Evolutionary conservation across 2,329 filamentous ascomycete genomes (phyloP), one percentile per base, ranked within the genome.

Genomic region (Colletotrichum tropicicola): DNA sequence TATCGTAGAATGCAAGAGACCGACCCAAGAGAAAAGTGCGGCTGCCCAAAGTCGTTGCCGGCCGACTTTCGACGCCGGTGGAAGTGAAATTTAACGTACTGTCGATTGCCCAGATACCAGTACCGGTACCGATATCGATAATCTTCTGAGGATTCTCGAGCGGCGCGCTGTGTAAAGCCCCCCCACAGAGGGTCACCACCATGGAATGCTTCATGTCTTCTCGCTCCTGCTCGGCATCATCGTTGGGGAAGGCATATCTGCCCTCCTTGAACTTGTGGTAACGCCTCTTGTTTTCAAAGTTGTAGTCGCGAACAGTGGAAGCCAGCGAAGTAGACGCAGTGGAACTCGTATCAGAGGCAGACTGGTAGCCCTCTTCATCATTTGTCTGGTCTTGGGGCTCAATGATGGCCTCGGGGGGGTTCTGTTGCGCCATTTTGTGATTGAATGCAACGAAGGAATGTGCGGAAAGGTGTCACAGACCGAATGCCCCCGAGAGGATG

Each of bases 21-120:
- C n/a, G n/a, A n/a, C n/a, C n/a, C n/a, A n/a, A n/a, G n/a, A n/a
- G n/a, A n/a, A n/a, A n/a, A n/a, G n/a, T n/a, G n/a, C n/a, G n/a
- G n/a, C n/a, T n/a, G n/a, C n/a, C n/a, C n/a, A n/a, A n/a, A n/a
- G n/a, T n/a, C n/a, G n/a, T n/a, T n/a, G n/a, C n/a, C n/a, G n/a
- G n/a, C n/a, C n/a, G n/a, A n/a, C n/a, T n/a, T n/a, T n/a, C n/a
- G n/a, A n/a, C n/a, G n/a, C n/a, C n/a, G n/a, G n/a, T n/a, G n/a
- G n/a, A n/a, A n/a, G n/a, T n/a, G n/a, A n/a, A n/a, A n/a, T n/a
- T n/a, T 1, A 19, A 75, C 77, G 25, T 69, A 83, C 82, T 75
- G 67, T 84, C 81, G 53, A 87, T 81, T 1, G 86, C 85, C 87
- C 87, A 89, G 43, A 86, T 79, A 23, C 82, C 82, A 27, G 80